A percentile compares a stretch with the other conserved stretches of the same genome.
Conservation (phyloP, 2,329 filamentous ascomycete genomes). For the Aspergillus phoenicis region DNA sequence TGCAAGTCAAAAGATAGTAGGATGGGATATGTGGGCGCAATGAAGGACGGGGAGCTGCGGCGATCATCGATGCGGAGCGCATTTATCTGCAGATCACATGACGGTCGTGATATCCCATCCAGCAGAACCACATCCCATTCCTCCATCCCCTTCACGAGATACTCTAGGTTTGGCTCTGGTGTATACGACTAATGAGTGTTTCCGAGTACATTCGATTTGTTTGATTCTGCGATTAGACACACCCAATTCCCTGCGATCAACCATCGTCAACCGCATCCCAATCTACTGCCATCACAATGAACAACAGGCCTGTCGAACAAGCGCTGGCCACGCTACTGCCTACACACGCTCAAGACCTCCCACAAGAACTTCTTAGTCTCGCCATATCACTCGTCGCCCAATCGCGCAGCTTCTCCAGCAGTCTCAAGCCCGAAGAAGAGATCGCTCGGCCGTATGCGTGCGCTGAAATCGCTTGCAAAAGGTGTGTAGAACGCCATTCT, state of each 20-base stretch:
- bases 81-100: slow-evolving; percentile 18
- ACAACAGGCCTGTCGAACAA: slow-evolving; percentile 69
- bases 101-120: neutral
- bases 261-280: neutral
- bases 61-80: slow-evolving; percentile 4
- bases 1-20: neutral
- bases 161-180: neutral
- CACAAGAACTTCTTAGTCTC: slow-evolving; percentile 69
- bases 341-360: slow-evolving; percentile 68
- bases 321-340: slow-evolving; percentile 74
- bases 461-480: slow-evolving; percentile 85
- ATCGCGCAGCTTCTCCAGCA: slow-evolving; percentile 74
- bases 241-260: neutral
- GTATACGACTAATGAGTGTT: neutral
- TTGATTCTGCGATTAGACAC: neutral
- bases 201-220: neutral
- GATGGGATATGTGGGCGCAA: neutral
- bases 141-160: neutral
- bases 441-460: slow-evolving; percentile 83
- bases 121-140: neutral
- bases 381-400: slow-evolving; percentile 75
- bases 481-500: slow-evolving; percentile 50
- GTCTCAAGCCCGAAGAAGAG: slow-evolving; percentile 82
- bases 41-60: slow-evolving; percentile 10
- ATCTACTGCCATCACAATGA: slow-evolving; percentile 58